These are phyloP conservation scores for Closterium sp. DNA, from an alignment of 139 green algal species.

Conservation along the genomic window DNA sequence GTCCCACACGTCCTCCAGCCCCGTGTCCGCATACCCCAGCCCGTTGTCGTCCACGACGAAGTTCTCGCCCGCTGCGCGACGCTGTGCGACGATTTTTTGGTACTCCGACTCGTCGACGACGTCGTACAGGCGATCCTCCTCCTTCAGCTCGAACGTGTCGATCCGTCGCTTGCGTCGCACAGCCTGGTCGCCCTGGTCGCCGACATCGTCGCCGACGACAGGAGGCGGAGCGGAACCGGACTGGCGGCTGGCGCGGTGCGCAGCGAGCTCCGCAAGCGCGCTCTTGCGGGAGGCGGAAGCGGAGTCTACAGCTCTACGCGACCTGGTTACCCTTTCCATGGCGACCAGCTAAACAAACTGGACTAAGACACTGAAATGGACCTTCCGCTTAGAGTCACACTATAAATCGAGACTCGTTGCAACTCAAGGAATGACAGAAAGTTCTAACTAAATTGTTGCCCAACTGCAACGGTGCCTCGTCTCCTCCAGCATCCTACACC, in stretches of 20 bases:
- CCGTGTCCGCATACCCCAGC: slow-evolving; percentile 78
- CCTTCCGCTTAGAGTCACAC: background rate
- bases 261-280: slow-evolving; percentile 5
- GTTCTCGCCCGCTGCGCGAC: slow-evolving; percentile 63
- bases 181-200: slow-evolving; percentile 54
- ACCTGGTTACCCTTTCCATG: background rate
- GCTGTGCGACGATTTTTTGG: slow-evolving; percentile 75
- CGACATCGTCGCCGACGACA: background rate
- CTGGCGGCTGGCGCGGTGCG: background rate
- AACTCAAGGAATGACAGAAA: too few species aligned
- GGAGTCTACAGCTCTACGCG: background rate
- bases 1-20: slow-evolving; percentile 85
- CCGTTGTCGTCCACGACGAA: slow-evolving; percentile 60
- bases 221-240: background rate
- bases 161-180: background rate
- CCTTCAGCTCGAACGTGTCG: slow-evolving; percentile 68
- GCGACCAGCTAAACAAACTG: background rate
- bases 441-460: background rate
- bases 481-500: background rate
- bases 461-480: background rate
- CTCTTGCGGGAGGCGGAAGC: background rate
- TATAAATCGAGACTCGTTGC: too few species aligned
- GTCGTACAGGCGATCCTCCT: slow-evolving; percentile 87
- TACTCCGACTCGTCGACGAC: slow-evolving; percentile 88
- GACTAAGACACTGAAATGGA: background rate